Conservation (phyloP, 2,329 filamentous ascomycete genomes). For the Penicillium decumbens region DNA sequence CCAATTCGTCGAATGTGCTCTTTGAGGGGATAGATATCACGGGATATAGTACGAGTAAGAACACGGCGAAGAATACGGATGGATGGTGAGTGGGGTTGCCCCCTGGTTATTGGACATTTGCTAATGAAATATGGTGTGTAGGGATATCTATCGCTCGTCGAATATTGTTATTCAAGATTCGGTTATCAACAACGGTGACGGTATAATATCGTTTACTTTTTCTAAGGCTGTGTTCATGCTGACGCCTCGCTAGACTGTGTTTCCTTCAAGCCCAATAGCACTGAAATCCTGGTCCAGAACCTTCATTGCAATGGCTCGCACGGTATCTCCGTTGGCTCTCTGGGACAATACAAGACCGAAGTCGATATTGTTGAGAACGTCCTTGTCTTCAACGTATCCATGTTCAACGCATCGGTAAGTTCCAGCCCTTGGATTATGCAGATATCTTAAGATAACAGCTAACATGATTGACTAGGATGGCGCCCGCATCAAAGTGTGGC, state of each 20-base stretch:
- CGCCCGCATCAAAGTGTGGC: slow-evolving; percentile 71
- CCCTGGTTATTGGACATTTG: too few relatives aligned
- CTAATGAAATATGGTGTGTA: slow-evolving; percentile 5
- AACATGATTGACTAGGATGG: slow-evolving; percentile 50
- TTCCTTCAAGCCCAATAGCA: slow-evolving; percentile 70
- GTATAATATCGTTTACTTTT: slow-evolving; percentile 19
- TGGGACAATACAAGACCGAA: slow-evolving; percentile 62
- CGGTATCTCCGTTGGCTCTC: slow-evolving; percentile 66
- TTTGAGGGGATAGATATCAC: slow-evolving; percentile 60
- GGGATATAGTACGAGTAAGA: slow-evolving; percentile 50
- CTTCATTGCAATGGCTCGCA: slow-evolving; percentile 65
- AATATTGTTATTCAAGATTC: slow-evolving; percentile 65
- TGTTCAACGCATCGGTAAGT: slow-evolving; percentile 50
- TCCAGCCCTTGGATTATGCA: background rate
- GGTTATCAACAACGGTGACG: slow-evolving; percentile 60
- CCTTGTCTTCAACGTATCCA: slow-evolving; percentile 58
- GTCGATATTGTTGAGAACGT: slow-evolving; percentile 66
- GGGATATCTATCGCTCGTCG: slow-evolving; percentile 50
- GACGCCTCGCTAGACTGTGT: slow-evolving; percentile 54
- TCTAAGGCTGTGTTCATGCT: slow-evolving; percentile 1
- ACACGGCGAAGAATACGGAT: slow-evolving; percentile 62
- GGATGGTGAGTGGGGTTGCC: slow-evolving; percentile 42
- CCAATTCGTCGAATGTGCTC: slow-evolving; percentile 61
- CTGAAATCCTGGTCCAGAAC: slow-evolving; percentile 63
- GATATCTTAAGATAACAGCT: slow-evolving; percentile 23